Percentiles rank a stretch among this genome's conserved stretches.
Conservation (phyloP, 192 early-diverging fungal species). For the Coemansia reversa region DNA sequence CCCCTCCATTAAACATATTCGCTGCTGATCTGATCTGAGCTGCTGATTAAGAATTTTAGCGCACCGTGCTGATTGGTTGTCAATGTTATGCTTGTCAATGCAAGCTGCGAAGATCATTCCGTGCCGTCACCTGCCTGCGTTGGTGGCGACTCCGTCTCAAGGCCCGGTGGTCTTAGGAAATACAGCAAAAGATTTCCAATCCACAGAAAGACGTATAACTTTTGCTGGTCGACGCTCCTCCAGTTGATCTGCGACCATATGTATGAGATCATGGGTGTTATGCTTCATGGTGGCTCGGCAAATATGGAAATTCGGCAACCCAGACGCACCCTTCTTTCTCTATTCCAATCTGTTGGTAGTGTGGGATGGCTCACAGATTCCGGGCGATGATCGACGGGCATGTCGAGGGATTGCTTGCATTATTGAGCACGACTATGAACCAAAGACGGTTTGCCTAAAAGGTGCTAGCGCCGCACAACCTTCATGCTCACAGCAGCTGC, state of each 20-base stretch:
- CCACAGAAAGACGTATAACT: background rate
- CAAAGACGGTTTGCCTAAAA: too few species aligned
- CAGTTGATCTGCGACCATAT: background rate
- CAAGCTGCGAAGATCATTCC: background rate
- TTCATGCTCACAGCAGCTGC: too few species aligned
- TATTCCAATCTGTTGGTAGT: too few species aligned
- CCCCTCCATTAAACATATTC: background rate
- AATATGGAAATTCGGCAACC: too few species aligned
- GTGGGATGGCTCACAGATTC: too few species aligned
- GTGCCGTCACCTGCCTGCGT: background rate
- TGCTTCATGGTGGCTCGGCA: too few species aligned
- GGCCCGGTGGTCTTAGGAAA: background rate
- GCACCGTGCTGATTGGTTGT: background rate
- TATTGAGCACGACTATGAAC: too few species aligned
- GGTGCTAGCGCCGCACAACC: too few species aligned
- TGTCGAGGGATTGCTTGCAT: too few species aligned
- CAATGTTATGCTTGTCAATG: background rate
- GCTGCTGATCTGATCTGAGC: background rate
- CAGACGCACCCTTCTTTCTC: too few species aligned
- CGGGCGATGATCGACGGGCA: too few species aligned
- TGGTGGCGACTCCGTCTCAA: background rate
- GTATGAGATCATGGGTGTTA: background rate
- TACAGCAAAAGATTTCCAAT: background rate
- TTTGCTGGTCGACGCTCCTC: background rate
- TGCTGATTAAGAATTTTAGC: background rate